Base-by-base conservation (phyloP, 2,329 filamentous ascomycete genomes). In the Pseudopithomyces chartarum region DNA sequence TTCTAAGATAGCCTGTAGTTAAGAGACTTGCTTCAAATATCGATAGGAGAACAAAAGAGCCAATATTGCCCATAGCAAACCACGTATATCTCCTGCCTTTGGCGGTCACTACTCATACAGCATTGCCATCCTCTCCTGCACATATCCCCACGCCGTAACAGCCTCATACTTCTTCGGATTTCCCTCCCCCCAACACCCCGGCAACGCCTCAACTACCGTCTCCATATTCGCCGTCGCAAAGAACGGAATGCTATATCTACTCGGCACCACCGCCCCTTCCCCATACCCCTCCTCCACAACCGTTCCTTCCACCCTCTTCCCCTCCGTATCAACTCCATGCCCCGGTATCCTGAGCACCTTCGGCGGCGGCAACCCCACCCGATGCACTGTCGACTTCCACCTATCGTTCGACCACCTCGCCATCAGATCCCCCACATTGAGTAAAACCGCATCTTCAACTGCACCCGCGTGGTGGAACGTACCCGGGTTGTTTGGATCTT, bases 351-450 rank as follows among this genome's bases (percentile, higher is more conserved):
- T 20, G 15, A 40, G 1, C 10, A 33, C 36, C 22, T n/a, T 17
- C 5, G 48, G 22, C 13, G 49, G 46, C 15, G 76, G 73, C 38
- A 73, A 47, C 1, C 69, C 74, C 26, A 78, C 76, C 2, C 77
- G 62, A 61, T 79, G 76, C 20, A 78, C 65, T n/a, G 71, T 77
- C 46, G 68, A 74, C 48, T 69, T 69, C 60, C 75, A 73, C 17
- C 70, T 56, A 49, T 71, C 74, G 50, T 73, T 73, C 19, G 59
- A 72, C 77, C 76, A 79, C 17, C 77, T 60, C 61, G 70, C 74
- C 68, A 78, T 58, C 60, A 79, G 52, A 56, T 79, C 76, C 2
- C 75, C 77, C 0, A 78, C 64, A 54, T 79, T 79, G 20, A 79
- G 72, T 22, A 78, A 59, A 51, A 77, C 70, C 1, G 71, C 65